Evolutionary conservation across 2,329 filamentous ascomycete genomes (phyloP).

Genomic region (Ophiostoma piceae): DNA sequence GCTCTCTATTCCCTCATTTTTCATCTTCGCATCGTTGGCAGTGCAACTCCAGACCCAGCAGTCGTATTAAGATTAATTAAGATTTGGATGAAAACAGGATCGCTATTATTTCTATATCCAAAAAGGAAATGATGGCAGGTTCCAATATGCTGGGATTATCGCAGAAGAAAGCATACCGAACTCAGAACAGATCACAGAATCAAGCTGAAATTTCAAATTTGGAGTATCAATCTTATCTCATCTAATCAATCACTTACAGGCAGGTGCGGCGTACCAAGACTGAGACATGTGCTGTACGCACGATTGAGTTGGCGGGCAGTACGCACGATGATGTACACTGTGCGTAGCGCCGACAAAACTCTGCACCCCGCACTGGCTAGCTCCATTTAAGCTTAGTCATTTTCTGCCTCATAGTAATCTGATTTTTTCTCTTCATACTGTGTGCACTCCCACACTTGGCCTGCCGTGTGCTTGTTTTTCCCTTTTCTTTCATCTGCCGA

Average conservation of each 20-base stretch:
- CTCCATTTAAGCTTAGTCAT: neutral
- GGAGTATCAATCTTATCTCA: constrained; percentile 22
- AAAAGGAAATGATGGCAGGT: constrained; percentile 1
- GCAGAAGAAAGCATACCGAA: neutral
- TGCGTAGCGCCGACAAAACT: constrained; percentile 13
- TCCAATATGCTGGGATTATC: neutral
- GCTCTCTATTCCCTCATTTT: neutral
- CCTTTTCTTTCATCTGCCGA: constrained; percentile 16
- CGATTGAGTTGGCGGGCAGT: neutral
- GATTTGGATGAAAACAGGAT: neutral
- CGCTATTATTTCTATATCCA: neutral
- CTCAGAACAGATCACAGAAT: too few relatives aligned
- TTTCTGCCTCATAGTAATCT: neutral
- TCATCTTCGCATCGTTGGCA: neutral
- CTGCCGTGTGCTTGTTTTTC: neutral
- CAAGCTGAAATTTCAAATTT: neutral
- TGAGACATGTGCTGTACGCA: constrained; percentile 2
- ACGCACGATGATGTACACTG: constrained; percentile 17
- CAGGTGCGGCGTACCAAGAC: neutral
- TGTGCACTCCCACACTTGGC: neutral
- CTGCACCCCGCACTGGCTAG: constrained; percentile 4
- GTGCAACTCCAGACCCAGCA: constrained; percentile 9
- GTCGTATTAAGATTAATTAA: neutral
- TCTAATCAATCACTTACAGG: constrained; percentile 22
- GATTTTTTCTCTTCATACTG: neutral